Conservation (phyloP, 768 basidiomycete species). For the Strobilomyces confusus region DNA sequence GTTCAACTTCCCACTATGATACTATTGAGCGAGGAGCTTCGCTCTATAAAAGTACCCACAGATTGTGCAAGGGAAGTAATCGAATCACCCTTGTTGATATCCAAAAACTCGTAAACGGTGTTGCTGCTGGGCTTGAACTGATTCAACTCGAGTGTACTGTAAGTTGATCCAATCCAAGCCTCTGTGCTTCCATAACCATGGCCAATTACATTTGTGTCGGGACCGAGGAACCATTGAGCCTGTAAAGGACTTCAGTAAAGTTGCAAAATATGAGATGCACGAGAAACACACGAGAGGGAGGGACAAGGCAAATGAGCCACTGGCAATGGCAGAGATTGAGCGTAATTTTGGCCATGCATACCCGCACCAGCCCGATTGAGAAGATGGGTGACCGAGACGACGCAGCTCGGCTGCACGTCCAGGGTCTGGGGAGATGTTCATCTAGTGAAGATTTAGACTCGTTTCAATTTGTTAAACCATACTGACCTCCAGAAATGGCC, state of each 20-base stretch:
- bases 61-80: not conserved
- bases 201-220: not conserved
- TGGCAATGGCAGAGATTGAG: slow-evolving; percentile 1
- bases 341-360: slow-evolving; percentile 10
- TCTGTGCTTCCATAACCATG: slow-evolving; percentile 7
- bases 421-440: slow-evolving; percentile 4
- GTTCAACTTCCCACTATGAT: slow-evolving; percentile 16
- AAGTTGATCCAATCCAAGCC: slow-evolving; percentile 1
- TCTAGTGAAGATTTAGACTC: not conserved
- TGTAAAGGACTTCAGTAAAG: too few relatives aligned
- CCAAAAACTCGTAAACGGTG: slow-evolving; percentile 15
- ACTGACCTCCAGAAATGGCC: not conserved
- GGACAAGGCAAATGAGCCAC: slow-evolving; percentile 13
- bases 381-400: slow-evolving; percentile 7
- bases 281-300: slow-evolving; percentile 4
- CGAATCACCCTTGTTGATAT: slow-evolving; percentile 4
- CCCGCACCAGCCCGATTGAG: slow-evolving; percentile 11
- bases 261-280: too few relatives aligned
- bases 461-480: not conserved
- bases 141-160: slow-evolving; percentile 6
- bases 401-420: slow-evolving; percentile 9
- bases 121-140: slow-evolving; percentile 3
- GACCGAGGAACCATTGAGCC: slow-evolving; percentile 2
- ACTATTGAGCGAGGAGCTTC: not conserved
- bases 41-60: not conserved